Evolutionary conservation across 83 land plant genomes (phyloP).

Genomic region (Thuja plicata): DNA sequence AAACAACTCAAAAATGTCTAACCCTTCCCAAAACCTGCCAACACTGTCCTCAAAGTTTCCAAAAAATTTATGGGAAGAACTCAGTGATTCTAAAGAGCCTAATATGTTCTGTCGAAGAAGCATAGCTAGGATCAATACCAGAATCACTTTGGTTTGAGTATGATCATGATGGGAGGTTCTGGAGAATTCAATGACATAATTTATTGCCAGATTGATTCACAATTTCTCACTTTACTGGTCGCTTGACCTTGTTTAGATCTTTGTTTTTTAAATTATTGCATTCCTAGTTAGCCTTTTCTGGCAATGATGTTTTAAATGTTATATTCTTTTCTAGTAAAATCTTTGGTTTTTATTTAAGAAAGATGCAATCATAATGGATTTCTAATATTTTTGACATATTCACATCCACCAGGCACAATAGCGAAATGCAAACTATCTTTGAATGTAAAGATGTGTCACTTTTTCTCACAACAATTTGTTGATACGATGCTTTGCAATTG

Average conservation of each 20-base stretch:
- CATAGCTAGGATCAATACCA: background rate
- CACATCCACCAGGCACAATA: background rate
- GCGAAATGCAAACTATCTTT: background rate
- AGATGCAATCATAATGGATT: background rate
- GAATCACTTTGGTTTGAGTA: background rate
- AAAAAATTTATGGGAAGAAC: background rate
- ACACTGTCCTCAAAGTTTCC: background rate
- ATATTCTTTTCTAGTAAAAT: background rate
- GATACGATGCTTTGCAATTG: background rate
- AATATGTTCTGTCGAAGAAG: too few species aligned
- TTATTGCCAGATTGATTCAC: background rate
- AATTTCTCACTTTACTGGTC: too few species aligned
- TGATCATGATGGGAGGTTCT: background rate
- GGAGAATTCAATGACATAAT: background rate
- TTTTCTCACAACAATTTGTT: background rate
- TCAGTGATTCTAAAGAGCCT: background rate
- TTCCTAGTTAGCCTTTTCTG: background rate
- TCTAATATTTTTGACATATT: background rate
- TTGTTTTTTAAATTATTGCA: background rate
- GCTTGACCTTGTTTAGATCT: background rate
- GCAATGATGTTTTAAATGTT: too few species aligned
- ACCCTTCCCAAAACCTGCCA: background rate
- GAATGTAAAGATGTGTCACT: background rate
- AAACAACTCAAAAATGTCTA: too few species aligned
- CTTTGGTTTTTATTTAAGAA: background rate